Evolutionary conservation across 257 asterid genomes (phyloP).

Genomic region (Primulina tabacum): DNA sequence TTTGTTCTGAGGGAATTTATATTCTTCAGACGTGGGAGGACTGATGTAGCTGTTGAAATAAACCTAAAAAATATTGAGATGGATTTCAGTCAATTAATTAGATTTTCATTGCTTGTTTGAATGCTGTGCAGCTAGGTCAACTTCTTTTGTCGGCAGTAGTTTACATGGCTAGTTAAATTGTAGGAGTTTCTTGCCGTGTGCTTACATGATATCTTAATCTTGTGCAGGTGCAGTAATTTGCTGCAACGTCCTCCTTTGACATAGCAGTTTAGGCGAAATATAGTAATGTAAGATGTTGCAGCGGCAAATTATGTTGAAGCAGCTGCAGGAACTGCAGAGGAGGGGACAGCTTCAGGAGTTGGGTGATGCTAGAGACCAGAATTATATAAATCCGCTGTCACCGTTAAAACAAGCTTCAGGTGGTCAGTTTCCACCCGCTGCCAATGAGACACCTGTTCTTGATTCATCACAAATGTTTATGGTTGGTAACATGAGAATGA

Average conservation of each 20-base stretch:
- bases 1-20: background rate
- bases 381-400: conserved; percentile 37
- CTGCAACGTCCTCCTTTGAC: conserved; percentile 25
- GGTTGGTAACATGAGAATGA: conserved; percentile 41
- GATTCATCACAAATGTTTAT: conserved; percentile 49
- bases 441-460: conserved; percentile 38
- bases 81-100: background rate
- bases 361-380: conserved; percentile 40
- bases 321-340: conserved; percentile 67
- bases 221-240: conserved; percentile 21
- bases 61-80: too few relatives aligned
- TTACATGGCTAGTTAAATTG: background rate
- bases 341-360: conserved; percentile 59
- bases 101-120: background rate
- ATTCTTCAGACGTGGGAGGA: background rate
- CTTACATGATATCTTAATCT: conserved; percentile 8
- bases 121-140: conserved; percentile 2
- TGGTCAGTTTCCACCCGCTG: conserved; percentile 29
- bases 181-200: background rate
- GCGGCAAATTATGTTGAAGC: conserved; percentile 65
- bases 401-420: conserved; percentile 36
- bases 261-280: conserved; percentile 20
- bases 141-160: background rate
- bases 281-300: conserved; percentile 51
- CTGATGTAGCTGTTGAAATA: background rate